Evolutionary conservation across 2,329 filamentous ascomycete species (phyloP).

Genomic region (Leptosphaerulina australis): DNA sequence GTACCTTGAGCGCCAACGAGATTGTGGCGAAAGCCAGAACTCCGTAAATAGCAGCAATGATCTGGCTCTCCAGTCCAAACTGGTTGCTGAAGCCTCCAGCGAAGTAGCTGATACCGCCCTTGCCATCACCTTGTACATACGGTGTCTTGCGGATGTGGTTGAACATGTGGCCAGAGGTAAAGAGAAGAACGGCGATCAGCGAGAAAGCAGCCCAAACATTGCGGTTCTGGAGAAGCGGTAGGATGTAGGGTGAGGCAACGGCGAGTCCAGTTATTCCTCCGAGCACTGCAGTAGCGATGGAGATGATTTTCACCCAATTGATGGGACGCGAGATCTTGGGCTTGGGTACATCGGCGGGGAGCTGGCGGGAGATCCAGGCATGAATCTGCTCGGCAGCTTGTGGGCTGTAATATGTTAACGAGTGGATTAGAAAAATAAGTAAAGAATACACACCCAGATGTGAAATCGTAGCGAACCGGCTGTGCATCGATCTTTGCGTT

Average conservation of each 20-base stretch:
- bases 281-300: slow-evolving; percentile 70
- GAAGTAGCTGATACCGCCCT: slow-evolving; percentile 88
- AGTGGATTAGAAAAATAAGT: neutral
- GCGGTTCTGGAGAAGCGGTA: slow-evolving; percentile 84
- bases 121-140: slow-evolving; percentile 84
- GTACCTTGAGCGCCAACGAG: slow-evolving; percentile 87
- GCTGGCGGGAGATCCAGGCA: slow-evolving; percentile 76
- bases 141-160: slow-evolving; percentile 97
- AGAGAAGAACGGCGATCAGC: slow-evolving; percentile 86
- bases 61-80: slow-evolving; percentile 92
- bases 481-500: slow-evolving; percentile 72
- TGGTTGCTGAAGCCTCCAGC: slow-evolving; percentile 92
- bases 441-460: slow-evolving; percentile 65
- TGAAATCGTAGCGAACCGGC: slow-evolving; percentile 85
- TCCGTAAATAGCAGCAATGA: slow-evolving; percentile 85
- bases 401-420: slow-evolving; percentile 57
- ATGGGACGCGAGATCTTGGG: slow-evolving; percentile 81
- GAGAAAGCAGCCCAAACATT: slow-evolving; percentile 93
- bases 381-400: slow-evolving; percentile 79
- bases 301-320: slow-evolving; percentile 80
- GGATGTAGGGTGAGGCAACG: slow-evolving; percentile 76
- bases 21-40: slow-evolving; percentile 89
- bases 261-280: slow-evolving; percentile 71
- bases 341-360: slow-evolving; percentile 70
- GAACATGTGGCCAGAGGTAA: slow-evolving; percentile 98